Evolutionary conservation across 129 eudicot species (phyloP).

Genomic region (Daucus carota): DNA sequence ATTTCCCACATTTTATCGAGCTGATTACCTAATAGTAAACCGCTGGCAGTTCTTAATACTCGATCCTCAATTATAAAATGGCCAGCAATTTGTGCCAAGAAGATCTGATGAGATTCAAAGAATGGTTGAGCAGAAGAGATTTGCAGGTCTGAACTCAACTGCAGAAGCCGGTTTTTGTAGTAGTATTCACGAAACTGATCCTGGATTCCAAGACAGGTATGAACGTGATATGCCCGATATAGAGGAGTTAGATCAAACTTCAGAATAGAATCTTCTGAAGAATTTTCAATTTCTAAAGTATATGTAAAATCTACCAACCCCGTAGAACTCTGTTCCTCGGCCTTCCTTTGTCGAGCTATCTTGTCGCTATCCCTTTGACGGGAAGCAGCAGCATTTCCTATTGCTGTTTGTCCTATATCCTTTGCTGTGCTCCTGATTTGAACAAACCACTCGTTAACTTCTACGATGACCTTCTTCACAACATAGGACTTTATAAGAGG

Average conservation of each 20-base stretch:
- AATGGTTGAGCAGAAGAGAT: constrained; percentile 65
- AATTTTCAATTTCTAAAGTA: constrained; percentile 68
- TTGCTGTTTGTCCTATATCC: constrained; percentile 82
- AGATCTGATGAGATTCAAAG: constrained; percentile 68
- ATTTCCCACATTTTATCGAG: constrained; percentile 70
- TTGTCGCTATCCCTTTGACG: constrained; percentile 83
- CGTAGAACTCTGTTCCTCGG: constrained; percentile 64
- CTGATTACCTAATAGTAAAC: constrained; percentile 41
- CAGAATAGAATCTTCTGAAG: constrained; percentile 48
- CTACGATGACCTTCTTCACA: constrained; percentile 57
- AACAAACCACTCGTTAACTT: constrained; percentile 86
- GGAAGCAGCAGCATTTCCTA: constrained; percentile 65
- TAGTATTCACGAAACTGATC: constrained; percentile 84
- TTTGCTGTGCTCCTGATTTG: constrained; percentile 66
- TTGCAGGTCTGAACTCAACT: constrained; percentile 78
- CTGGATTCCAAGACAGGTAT: constrained; percentile 68
- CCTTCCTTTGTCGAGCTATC: constrained; percentile 73
- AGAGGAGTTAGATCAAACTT: constrained; percentile 73
- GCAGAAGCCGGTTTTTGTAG: constrained; percentile 71
- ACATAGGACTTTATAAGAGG: constrained; percentile 65
- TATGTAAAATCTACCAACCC: constrained; percentile 68
- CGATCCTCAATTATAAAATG: constrained; percentile 89
- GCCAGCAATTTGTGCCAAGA: constrained; percentile 76
- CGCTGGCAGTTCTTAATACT: constrained; percentile 62
- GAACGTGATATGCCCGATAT: constrained; percentile 76